phyloP scores from a whole-genome alignment of 768 basidiomycete genomes.

The Scleroderma bovista region DNA sequence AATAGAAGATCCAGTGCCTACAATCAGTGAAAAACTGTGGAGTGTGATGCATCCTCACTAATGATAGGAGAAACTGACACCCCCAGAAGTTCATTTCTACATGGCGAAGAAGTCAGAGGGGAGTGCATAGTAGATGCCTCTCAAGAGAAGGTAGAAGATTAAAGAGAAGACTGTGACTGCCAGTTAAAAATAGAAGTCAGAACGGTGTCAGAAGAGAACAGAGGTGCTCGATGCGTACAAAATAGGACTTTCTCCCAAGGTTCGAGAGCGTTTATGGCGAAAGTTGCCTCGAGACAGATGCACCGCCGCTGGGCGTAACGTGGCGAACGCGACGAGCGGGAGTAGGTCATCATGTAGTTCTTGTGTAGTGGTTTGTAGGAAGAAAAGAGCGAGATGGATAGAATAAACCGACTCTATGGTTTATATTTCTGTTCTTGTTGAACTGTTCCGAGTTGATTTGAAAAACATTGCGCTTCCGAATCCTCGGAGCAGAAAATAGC shows the following conservation, averaged over 20 bases:
- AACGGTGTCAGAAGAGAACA: background rate
- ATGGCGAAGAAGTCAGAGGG: constrained; percentile 53
- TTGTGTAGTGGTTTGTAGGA: no score
- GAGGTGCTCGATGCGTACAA: constrained; percentile 40
- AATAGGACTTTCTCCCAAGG: constrained; percentile 64
- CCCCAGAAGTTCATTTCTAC: constrained; percentile 42
- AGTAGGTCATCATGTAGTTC: no score
- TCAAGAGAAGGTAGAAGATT: constrained; percentile 41
- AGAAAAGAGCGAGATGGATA: no score
- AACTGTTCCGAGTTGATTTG: no score
- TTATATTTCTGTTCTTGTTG: no score
- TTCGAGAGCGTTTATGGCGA: constrained; percentile 56
- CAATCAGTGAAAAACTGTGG: no score
- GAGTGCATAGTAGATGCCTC: constrained; percentile 50
- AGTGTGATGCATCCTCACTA: no score
- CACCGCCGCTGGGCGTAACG: constrained; percentile 46
- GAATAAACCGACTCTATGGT: no score
- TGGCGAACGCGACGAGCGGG: constrained; percentile 18
- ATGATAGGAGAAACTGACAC: no score
- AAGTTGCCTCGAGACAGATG: constrained; percentile 53
- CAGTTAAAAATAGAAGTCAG: background rate
- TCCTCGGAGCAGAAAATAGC: no score
- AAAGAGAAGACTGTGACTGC: constrained; percentile 40
- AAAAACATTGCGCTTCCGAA: no score
- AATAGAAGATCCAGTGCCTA: no score